Evolutionary conservation across 2,329 filamentous ascomycete genomes (phyloP), one percentile per base, ranked within the genome.

Genomic region (Claviceps paspali): DNA sequence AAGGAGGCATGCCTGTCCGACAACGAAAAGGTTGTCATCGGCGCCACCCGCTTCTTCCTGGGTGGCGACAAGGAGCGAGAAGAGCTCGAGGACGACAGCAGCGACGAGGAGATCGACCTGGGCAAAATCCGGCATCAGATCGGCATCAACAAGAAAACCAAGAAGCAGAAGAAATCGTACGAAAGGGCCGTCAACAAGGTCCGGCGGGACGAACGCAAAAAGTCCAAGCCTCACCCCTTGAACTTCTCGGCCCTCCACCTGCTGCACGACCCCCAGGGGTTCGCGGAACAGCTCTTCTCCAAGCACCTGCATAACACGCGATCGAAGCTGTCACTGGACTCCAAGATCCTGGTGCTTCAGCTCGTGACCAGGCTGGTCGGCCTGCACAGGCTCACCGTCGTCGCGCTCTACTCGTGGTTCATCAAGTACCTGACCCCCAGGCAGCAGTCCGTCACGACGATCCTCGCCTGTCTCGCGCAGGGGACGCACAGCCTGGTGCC

Each of bases 211-310:
- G 84, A 94, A 55, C 78, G 77, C 53, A 92, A 92, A 67, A 95
- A 94, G 72, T 75, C 76, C 45, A 75, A 83, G 45, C 83, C 86
- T 3, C 83, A 92, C 50, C 77, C 81, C 1, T 72, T 98, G 45
- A 98, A 98, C 63, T 98, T 98, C 57, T 95, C 87, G 0, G 91
- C 91, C 0, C 68, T 98, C 29, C 91, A 98, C 55, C 70, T 98
- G 17, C 69, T 98, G 3, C 83, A 95, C 56, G 87, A 96, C 48
- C 87, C 91, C 1, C 91, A 98, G 55, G 83, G 82, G 0, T 96
- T 96, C 51, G 83, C 86, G 3, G 91, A 98, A 59, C 70, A 73
- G 35, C 67, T 98, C 6, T 98, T 95, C 60, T 74, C 77, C 30
- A 94, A 91, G 55, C 91, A 98, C 51, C 64, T 98, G 29, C 85